A percentile compares a stretch with the other conserved stretches of the same genome.
phyloP scores from a whole-genome alignment of 179 eudicot genomes.

The Drosera spatulata region DNA sequence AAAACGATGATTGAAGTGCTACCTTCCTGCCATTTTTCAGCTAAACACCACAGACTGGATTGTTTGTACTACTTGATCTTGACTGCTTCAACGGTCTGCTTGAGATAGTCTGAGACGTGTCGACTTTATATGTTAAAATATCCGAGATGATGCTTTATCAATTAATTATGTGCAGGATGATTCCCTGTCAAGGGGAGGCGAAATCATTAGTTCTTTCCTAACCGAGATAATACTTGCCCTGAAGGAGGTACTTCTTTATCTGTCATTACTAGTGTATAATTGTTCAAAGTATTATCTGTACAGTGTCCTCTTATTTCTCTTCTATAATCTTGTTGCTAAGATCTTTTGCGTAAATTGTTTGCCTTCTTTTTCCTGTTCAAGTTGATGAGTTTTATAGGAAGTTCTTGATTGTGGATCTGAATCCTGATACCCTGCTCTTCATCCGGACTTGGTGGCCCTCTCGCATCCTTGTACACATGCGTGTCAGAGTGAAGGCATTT shows the following conservation, averaged over 20 bases:
- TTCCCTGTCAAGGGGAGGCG: slow-evolving; percentile 39
- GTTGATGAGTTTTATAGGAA: no score
- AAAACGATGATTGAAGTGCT: slow-evolving; percentile 62
- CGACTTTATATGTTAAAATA: not conserved
- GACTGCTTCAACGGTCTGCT: slow-evolving; percentile 54
- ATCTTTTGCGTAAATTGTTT: no score
- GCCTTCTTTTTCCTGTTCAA: no score
- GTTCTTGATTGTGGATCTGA: no score
- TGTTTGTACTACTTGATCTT: slow-evolving; percentile 73
- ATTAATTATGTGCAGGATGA: slow-evolving; percentile 44
- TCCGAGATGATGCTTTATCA: not conserved
- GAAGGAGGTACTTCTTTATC: slow-evolving; percentile 58
- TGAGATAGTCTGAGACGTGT: not conserved
- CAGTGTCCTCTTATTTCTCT: no score
- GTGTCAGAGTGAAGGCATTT: no score
- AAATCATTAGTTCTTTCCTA: slow-evolving; percentile 50
- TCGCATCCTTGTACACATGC: no score
- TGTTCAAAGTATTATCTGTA: no score
- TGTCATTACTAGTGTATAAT: no score
- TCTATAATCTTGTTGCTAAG: no score
- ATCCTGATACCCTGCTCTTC: no score
- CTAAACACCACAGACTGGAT: slow-evolving; percentile 89
- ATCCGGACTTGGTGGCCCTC: no score
- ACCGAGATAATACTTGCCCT: slow-evolving; percentile 88
- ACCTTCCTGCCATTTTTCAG: slow-evolving; percentile 83